Base-by-base conservation (phyloP, 2,329 filamentous ascomycete species). In the Diaporthe sp. region DNA sequence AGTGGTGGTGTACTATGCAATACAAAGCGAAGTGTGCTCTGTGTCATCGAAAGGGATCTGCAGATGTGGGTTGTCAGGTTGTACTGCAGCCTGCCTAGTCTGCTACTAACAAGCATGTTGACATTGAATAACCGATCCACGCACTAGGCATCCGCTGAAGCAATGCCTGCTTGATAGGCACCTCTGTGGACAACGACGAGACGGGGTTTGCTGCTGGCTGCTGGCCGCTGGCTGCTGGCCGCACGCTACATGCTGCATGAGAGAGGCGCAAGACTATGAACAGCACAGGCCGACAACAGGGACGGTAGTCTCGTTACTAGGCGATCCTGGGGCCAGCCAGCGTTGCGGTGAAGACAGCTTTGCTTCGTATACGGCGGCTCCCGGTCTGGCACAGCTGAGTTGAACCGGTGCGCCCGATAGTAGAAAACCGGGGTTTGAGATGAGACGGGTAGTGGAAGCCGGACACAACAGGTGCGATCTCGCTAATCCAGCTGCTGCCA, bases 361-460 rank as follows among this genome's bases (percentile, higher is more conserved):
- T 55, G 56, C 63, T 63, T n/a, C 47, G 47, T 30, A 19, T 13
- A 51, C 55, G 39, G 35, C 56, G 47, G 27, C 42, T 71, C 69
- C 50, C 42, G 35, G 27, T 74, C 55, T 68, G 59, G 32, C 51
- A 66, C 71, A 59, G 32, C 30, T 51, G 30, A 42, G 42, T 30
- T 25, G 39, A 73, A 51, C 71, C 73, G 70, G 73, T 73, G 70
- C 63, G 37, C 25, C 73, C 73, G 71, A 75, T 56, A 39, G 27
- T 30, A 55, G 30, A 44, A 59, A 50, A 71, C 70, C 30, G 50
- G 55, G 61, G 55, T 19, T 25, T 55, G 56, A 42, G 25, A 35
- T 72, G 61, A 44, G 42, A 61, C 55, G 32, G 30, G 42, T n/a
- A 22, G 69, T 72, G 44, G 55, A 32, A 35, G 68, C 39, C 25